Base-by-base conservation (phyloP, 805 yeast genomes). In the Lipomyces anomalus region DNA sequence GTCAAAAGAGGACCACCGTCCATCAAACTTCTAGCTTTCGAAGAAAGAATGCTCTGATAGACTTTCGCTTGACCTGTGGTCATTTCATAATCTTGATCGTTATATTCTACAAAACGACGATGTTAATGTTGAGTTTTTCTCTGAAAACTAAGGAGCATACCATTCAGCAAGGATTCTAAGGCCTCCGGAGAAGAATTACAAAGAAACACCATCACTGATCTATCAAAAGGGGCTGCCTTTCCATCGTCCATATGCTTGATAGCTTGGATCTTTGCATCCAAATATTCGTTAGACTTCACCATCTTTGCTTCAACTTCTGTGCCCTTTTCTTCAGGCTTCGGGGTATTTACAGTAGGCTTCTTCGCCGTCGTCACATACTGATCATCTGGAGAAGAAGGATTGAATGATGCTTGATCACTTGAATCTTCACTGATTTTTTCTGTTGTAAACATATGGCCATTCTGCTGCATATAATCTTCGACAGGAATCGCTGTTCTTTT, bases 1-100 rank as follows among this genome's bases (percentile, higher is more conserved):
- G 79, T 67, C 48, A 73, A 42, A 52, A 73, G 47, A n/a, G 71
- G 72, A 1, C 72, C 70, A 13, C 51, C 57, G 26, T 54, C 50
- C 4, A 54, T 42, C 11, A 50, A 44, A 22, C 40, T 47, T 32
- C 48, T 47, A 6, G 58, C 56, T 29, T 53, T 53, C 26, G 33
- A 50, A 9, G 59, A 40, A 22, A 56, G 40, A 13, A 56, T 34
- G 17, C 40, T 38, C 30, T 56, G 59, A 29, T 56, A 56, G 5
- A 49, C 52, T 37, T 51, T 50, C 6, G 57, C 59, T 21, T 46
- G 41, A 17, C 38, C 43, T 5, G 55, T 35, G 11, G 58, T 46
- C 49, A 56, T 44, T 22, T 56, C 59, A 35, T 56, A 56, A 7
- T 36, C 38, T 2, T 41, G 35, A 18, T 55, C 58, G 21, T 53